Evolutionary conservation across 140 eudicot species (phyloP), one percentile per base, ranked within the genome.

Genomic region (Oenanthe javanica): DNA sequence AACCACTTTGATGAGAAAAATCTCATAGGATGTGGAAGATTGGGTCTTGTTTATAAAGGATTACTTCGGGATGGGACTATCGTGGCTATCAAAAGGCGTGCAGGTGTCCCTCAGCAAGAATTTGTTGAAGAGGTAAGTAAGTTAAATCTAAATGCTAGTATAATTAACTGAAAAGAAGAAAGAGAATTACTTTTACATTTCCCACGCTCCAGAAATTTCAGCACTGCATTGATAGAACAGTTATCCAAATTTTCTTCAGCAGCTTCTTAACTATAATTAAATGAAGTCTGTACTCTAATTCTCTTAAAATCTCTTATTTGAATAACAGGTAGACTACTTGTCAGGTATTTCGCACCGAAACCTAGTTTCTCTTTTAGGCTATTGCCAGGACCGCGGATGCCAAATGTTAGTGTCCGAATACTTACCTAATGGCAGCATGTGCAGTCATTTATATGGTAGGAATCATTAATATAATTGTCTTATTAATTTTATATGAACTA

Each of bases 31-130:
- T 76, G 45, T 50, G 92, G 92, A 64, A 88, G 80, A 38, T 88
- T 88, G 43, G 92, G 92, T 45, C 77, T 83, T 15, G 92, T 84
- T 81, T 88, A 57, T 76, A 88, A 86, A 55, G 92, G 92, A 55
- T 76, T 86, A 54, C 89, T 88, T 46, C 57, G 48, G 40, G 89
- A 88, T 75, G 92, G 89, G 40, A 84, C 83, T 64, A 52, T 88
- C 50, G 92, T 88, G 36, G 92, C 88, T 57, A 82, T 86, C 71
- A 88, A 88, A 61, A 79, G 85, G 81, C 92, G 89, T 48, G 18
- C 55, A 0, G 85, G 89, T 47, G 45, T 64, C 61, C 86, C 89
- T 46, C 69, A 64, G 57, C 89, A 84, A 71, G 88, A 86, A 72
- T 86, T 88, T 79, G 79, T 49, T 55, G 85, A 86, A 77, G 88